Evolutionary conservation across 768 basidiomycete species (phyloP).

Genomic region (Symmetrospora coprosmae): DNA sequence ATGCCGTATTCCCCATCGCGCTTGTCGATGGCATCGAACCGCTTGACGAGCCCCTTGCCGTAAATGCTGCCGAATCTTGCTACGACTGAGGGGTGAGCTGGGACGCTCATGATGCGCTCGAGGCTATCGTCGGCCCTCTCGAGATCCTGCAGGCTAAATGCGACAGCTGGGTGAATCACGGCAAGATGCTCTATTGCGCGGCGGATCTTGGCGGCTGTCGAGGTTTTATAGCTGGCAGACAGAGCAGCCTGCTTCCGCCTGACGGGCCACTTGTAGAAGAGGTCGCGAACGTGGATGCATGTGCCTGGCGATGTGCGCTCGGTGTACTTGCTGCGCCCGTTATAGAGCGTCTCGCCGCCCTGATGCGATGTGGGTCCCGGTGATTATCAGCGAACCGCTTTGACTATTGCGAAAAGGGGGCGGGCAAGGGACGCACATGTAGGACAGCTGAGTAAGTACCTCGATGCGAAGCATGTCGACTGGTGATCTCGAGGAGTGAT

Average conservation of each 20-base stretch:
- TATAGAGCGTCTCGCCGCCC: constrained; percentile 8
- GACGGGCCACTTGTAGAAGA: constrained; percentile 54
- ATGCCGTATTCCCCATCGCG: constrained; percentile 46
- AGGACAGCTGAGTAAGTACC: constrained; percentile 5
- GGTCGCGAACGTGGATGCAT: constrained; percentile 66
- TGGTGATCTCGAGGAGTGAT: constrained; percentile 65
- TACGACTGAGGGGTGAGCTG: not conserved
- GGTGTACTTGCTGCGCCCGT: not conserved
- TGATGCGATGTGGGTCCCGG: not conserved
- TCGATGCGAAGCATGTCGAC: constrained; percentile 43
- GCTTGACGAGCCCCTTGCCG: not conserved
- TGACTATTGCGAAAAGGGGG: not conserved
- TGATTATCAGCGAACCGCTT: not conserved
- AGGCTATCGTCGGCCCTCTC: not conserved
- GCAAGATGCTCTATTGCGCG: constrained; percentile 11
- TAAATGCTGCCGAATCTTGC: not conserved
- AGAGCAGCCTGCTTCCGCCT: constrained; percentile 13
- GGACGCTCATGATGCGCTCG: not conserved
- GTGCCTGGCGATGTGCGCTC: constrained; percentile 47
- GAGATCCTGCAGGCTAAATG: constrained; percentile 11
- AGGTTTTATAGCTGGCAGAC: not conserved
- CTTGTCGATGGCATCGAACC: constrained; percentile 48
- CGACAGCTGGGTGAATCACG: not conserved
- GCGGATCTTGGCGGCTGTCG: constrained; percentile 8
- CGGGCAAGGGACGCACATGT: not conserved